Evolutionary conservation across 768 basidiomycete genomes (phyloP).

Genomic region (Hygrophoropsis aurantiaca): DNA sequence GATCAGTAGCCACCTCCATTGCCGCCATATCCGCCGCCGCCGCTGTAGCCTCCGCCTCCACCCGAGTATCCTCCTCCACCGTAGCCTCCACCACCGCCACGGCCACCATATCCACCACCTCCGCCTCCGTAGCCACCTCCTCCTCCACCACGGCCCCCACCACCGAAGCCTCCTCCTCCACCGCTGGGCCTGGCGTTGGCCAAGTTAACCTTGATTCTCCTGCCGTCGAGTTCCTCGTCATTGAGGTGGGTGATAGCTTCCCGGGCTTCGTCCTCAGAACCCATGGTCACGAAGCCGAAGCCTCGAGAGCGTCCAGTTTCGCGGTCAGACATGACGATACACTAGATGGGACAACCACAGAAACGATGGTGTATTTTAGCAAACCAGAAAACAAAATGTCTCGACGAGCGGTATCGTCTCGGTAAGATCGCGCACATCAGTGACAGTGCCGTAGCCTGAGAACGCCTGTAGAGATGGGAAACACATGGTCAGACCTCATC

Average conservation of each 20-base stretch:
- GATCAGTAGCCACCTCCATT: neutral
- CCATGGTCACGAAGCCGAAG: constrained; percentile 54
- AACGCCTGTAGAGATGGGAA: constrained; percentile 36
- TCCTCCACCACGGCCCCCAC: constrained; percentile 7
- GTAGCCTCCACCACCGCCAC: constrained; percentile 13
- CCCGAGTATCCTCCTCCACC: constrained; percentile 12
- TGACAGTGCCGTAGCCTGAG: constrained; percentile 40
- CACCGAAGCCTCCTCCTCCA: constrained; percentile 19
- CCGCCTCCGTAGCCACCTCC: constrained; percentile 12
- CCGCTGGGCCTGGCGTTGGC: constrained; percentile 29
- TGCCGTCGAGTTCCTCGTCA: constrained; percentile 56
- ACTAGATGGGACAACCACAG: constrained; percentile 15
- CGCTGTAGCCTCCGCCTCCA: constrained; percentile 4
- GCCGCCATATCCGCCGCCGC: constrained; percentile 9
- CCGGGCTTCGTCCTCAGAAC: constrained; percentile 35
- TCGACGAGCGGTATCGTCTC: constrained; percentile 26
- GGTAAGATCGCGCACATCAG: constrained; percentile 47
- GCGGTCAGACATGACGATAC: constrained; percentile 45
- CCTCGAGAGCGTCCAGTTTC: constrained; percentile 59
- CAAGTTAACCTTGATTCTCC: constrained; percentile 51
- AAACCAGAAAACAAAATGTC: constrained; percentile 20
- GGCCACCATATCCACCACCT: constrained; percentile 12
- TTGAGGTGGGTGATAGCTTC: constrained; percentile 44
- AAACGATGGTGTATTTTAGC: constrained; percentile 21
- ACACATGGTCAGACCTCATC: constrained; percentile 3